phyloP scores from a whole-genome alignment of 306 rosid species.

The Quercus cerris region DNA sequence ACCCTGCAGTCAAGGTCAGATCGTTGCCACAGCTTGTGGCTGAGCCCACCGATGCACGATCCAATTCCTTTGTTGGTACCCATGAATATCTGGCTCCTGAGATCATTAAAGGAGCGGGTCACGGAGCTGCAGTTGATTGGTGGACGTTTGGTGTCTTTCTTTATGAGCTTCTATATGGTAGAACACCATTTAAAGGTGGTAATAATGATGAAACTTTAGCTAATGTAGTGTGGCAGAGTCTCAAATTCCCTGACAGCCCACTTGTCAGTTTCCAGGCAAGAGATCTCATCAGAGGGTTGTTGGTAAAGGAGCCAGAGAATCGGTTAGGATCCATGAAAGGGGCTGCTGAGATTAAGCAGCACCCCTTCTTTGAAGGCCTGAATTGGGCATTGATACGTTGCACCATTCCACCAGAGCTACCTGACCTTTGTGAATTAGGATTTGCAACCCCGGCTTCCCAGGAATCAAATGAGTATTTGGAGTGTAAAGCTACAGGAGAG shows the following conservation, averaged over 20 bases:
- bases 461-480: conserved; percentile 48
- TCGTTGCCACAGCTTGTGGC: conserved; percentile 92
- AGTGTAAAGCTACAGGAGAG: conserved; percentile 58
- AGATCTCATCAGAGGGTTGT: conserved; percentile 77
- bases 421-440: conserved; percentile 57
- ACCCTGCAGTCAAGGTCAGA: conserved; percentile 48
- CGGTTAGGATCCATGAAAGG: conserved; percentile 84
- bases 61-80: conserved; percentile 90
- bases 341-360: conserved; percentile 84
- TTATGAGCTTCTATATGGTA: conserved; percentile 76
- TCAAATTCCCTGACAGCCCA: conserved; percentile 67
- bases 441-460: conserved; percentile 44
- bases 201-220: conserved; percentile 77
- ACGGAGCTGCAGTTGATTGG: conserved; percentile 96
- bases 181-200: conserved; percentile 77
- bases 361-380: conserved; percentile 83
- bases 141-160: conserved; percentile 94
- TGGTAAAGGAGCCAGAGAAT: conserved; percentile 76
- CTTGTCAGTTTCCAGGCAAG: conserved; percentile 65
- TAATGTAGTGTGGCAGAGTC: conserved; percentile 70
- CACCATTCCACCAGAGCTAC: conserved; percentile 74
- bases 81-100: conserved; percentile 93
- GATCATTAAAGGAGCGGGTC: conserved; percentile 90
- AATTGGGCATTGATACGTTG: conserved; percentile 91
- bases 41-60: conserved; percentile 81